Conservation (phyloP, 345 rosid genomes). For the Bruguiera gymnorhiza region DNA sequence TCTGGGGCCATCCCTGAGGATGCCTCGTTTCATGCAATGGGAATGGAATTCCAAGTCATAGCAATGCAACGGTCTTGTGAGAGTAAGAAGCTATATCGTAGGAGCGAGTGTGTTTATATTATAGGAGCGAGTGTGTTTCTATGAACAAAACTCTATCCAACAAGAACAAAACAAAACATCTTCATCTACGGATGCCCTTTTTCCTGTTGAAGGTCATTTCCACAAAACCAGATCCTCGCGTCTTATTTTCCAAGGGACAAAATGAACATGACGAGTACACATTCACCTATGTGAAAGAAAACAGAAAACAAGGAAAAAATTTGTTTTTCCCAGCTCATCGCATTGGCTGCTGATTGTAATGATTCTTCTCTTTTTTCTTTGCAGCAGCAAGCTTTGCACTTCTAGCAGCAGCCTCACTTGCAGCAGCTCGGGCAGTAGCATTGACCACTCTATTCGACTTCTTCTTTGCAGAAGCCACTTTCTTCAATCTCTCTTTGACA, state of each 20-base stretch:
- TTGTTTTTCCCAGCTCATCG: slow-evolving; percentile 25
- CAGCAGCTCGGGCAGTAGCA: slow-evolving; percentile 62
- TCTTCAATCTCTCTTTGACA: slow-evolving; percentile 56
- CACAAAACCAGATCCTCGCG: background rate
- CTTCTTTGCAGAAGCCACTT: slow-evolving; percentile 51
- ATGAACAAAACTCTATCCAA: slow-evolving; percentile 7
- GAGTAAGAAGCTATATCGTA: no score
- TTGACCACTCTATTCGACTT: slow-evolving; percentile 57
- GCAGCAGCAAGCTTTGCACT: slow-evolving; percentile 70
- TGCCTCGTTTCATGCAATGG: no score
- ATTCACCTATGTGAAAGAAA: background rate
- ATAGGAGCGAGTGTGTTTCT: background rate
- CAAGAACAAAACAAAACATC: background rate
- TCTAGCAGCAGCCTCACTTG: slow-evolving; percentile 71
- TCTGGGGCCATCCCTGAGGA: no score
- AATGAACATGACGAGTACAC: background rate
- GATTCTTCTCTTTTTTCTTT: slow-evolving; percentile 72
- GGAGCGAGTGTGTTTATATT: no score
- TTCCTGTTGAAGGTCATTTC: background rate
- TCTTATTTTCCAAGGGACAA: background rate
- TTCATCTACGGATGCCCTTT: background rate
- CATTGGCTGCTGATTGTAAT: slow-evolving; percentile 72
- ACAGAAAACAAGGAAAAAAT: background rate
- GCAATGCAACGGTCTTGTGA: no score
- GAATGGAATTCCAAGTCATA: no score